Base-by-base conservation (phyloP, 768 basidiomycete species). In the Termitomyces sp. region DNA sequence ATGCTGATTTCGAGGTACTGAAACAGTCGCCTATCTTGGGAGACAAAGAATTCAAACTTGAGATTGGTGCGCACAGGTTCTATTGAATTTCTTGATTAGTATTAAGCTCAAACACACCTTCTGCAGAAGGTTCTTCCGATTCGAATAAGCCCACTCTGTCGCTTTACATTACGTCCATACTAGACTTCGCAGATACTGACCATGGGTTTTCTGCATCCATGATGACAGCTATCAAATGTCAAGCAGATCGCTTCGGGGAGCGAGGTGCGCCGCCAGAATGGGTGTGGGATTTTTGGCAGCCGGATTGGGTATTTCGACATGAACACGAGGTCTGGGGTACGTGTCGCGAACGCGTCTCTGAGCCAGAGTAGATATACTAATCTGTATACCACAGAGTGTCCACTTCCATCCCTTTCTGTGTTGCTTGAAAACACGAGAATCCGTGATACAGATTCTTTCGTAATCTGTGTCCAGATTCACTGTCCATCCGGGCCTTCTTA, bases 241-340 rank as follows among this genome's bases (percentile, higher is more conserved):
- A 84, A 63, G 80, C 83, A 58, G 81, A 85, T 61, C 77, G 81
- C 50, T 71, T 74, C 12, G 88, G 88, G 6, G 80, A 85, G 64
- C 78, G 85, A 12, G 82, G 85, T 5, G 82, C 84, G 0, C 82
- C 87, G 16, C 75, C 85, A 33, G 82, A 88, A 44, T 91, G 88
- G 87, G 75, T 85, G 28, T 91, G 88, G 88, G 85, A 89, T 58
- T 74, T 73, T 56, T 88, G 87, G 84, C 82, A 88, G 60, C 80
- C 77, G 60, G 85, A 88, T 60, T 90, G 83, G 82, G 77, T 82
- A 1, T 92, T 90, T 72, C 75, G 88, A 46, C 79, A 79, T 53
- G 87, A 86, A 55, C 82, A 81, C 55, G 88, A 91, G 74, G 87
- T 88, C 44, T 90, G 85, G 87, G 84, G 88, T 88, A 67, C 66